Percentiles rank a stretch among this genome's conserved stretches.
These are phyloP conservation scores for Plasmodium malariae DNA, from an alignment of 169 alveolate species.

Conservation along the genomic window DNA sequence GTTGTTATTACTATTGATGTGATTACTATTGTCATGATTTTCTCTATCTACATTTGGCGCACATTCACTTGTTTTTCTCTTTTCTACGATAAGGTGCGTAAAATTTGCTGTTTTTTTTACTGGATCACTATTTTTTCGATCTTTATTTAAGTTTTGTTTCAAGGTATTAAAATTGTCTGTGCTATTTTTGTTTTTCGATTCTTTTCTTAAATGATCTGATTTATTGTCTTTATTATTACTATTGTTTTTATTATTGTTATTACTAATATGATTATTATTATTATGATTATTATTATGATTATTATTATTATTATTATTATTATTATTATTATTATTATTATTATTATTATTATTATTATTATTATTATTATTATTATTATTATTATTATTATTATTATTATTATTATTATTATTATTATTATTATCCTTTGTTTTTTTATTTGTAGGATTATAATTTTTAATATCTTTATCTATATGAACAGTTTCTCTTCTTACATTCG, in stretches of 20 bases:
- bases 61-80: neutral
- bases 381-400: no score
- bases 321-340: no score
- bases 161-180: neutral
- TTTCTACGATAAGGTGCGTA: neutral
- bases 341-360: no score
- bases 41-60: neutral
- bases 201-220: conserved; percentile 1
- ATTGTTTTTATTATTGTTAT: neutral
- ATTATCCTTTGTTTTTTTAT: no score
- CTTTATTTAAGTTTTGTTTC: neutral
- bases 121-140: neutral
- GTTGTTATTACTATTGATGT: no score
- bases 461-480: neutral
- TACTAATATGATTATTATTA: no score
- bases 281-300: no score
- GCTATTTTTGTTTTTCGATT: neutral
- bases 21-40: neutral
- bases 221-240: neutral
- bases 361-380: conserved; percentile 1
- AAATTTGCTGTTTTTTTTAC: neutral
- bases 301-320: no score
- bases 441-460: no score
- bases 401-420: no score
- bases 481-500: conserved; percentile 13